Percentiles rank a stretch among this genome's conserved stretches.
Evolutionary conservation across 2,329 filamentous ascomycete genomes (phyloP).

Genomic region (Xylariaceae sp.): DNA sequence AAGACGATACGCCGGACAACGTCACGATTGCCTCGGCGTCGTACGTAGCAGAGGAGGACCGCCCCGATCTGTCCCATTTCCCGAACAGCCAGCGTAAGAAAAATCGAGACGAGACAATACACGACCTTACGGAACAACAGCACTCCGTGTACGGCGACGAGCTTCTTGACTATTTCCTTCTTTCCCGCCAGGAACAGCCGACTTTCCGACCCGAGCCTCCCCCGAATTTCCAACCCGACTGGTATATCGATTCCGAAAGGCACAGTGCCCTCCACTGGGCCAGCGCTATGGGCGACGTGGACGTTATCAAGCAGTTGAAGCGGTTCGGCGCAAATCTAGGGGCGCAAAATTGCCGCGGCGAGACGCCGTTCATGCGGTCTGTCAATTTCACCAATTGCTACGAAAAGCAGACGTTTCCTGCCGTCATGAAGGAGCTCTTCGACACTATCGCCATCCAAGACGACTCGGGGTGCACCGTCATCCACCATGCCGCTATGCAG

Average conservation of each 20-base stretch:
- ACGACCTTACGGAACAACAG: conserved; percentile 69
- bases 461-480: conserved; percentile 77
- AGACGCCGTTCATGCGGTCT: conserved; percentile 90
- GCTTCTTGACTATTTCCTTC: conserved; percentile 92
- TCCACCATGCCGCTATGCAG: conserved; percentile 89
- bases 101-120: conserved; percentile 63
- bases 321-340: conserved; percentile 71
- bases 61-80: conserved; percentile 64
- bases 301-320: conserved; percentile 84
- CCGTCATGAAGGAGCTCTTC: conserved; percentile 76
- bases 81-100: conserved; percentile 65
- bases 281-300: conserved; percentile 92
- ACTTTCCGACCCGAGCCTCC: conserved; percentile 74
- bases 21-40: conserved; percentile 78
- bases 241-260: conserved; percentile 86
- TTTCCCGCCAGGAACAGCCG: conserved; percentile 72
- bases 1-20: conserved; percentile 80
- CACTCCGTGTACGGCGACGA: conserved; percentile 91
- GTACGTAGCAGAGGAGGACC: conserved; percentile 79
- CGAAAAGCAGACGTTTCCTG: conserved; percentile 86
- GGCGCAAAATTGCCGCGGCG: conserved; percentile 66
- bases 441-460: conserved; percentile 78
- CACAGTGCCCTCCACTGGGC: conserved; percentile 97
- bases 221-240: conserved; percentile 80
- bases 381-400: conserved; percentile 97